Evolutionary conservation across 306 rosid genomes (phyloP), one percentile per base, ranked within the genome.

Genomic region (Lathyrus aphaca): DNA sequence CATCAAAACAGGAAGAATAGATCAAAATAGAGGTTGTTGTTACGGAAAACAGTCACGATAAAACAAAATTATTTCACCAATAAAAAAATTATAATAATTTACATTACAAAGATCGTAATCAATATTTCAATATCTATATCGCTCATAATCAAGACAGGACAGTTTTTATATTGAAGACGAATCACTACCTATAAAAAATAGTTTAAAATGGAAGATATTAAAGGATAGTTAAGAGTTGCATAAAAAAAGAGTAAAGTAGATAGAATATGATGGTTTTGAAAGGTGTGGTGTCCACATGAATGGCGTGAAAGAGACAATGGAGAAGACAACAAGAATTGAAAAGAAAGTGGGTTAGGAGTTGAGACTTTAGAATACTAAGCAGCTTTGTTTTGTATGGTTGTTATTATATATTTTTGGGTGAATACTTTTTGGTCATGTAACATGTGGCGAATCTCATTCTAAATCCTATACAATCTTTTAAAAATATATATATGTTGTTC

Each of bases 281-380:
- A 66, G 45, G 59, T 30, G 59, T 32, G 37, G 81, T 16, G 40
- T 78, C 61, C 71, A 79, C 82, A 62, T 73, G 73, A 65, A 71
- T 44, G 53, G 73, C 64, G 40, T 25, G 69, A 53, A 66, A 50
- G 50, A 58, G 29, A 58, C 10, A 10, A 35, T 6, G 35, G 56
- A 9, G 51, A 30, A 45, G 49, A 74, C 66, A 78, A 66, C 55
- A 57, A 66, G 68, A 30, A 63, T 14, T 21, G 67, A 70, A 61
- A 67, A 23, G 50, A 40, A 59, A 69, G 76, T 71, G 69, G 77
- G 69, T 78, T 68, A 8, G 35, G 58, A 50, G 25, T 70, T 54
- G 13, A 7, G 79, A 75, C 79, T 75, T 75, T 67, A 3, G 44
- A 18, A 66, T 35, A 83, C 75, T 75, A 29, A 64, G 75, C 85